phyloP scores from a whole-genome alignment of 1,284 basidiomycete genomes.

The Boletus hoseneyae region DNA sequence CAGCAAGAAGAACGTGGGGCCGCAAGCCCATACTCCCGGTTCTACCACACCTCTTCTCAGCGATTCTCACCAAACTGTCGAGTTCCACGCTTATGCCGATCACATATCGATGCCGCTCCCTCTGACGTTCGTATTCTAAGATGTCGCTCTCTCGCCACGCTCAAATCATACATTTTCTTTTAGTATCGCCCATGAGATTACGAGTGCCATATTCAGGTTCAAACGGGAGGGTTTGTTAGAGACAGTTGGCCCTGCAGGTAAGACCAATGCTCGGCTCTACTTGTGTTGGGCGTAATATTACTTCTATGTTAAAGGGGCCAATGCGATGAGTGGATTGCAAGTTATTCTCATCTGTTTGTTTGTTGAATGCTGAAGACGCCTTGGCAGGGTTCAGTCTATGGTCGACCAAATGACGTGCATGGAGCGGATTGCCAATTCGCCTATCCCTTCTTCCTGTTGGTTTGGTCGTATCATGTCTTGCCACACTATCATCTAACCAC shows the following conservation, averaged over 20 bases:
- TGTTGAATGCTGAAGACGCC: constrained; percentile 12
- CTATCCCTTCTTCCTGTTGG: constrained; percentile 73
- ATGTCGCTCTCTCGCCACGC: neutral
- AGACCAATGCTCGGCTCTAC: constrained; percentile 17
- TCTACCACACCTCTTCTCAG: constrained; percentile 57
- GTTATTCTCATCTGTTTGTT: constrained; percentile 17
- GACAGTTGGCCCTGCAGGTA: constrained; percentile 80
- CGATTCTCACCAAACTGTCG: constrained; percentile 53
- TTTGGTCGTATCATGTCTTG: neutral
- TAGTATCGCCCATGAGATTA: constrained; percentile 79
- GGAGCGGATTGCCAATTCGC: constrained; percentile 84
- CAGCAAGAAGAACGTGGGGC: constrained; percentile 48
- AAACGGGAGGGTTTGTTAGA: constrained; percentile 76
- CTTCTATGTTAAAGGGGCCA: constrained; percentile 49
- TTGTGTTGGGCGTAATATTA: neutral
- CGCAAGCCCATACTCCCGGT: constrained; percentile 23
- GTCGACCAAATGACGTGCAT: constrained; percentile 81
- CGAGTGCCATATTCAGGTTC: constrained; percentile 66
- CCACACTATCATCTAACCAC: constrained; percentile 1
- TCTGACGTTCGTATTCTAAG: constrained; percentile 52
- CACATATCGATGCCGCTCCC: constrained; percentile 65
- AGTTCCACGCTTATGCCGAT: constrained; percentile 56
- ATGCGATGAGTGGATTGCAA: constrained; percentile 68
- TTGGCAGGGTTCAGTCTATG: constrained; percentile 66
- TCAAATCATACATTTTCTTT: neutral